Evolutionary conservation across 2,329 filamentous ascomycete species (phyloP).

Genomic region (Bipolaris zeicola): DNA sequence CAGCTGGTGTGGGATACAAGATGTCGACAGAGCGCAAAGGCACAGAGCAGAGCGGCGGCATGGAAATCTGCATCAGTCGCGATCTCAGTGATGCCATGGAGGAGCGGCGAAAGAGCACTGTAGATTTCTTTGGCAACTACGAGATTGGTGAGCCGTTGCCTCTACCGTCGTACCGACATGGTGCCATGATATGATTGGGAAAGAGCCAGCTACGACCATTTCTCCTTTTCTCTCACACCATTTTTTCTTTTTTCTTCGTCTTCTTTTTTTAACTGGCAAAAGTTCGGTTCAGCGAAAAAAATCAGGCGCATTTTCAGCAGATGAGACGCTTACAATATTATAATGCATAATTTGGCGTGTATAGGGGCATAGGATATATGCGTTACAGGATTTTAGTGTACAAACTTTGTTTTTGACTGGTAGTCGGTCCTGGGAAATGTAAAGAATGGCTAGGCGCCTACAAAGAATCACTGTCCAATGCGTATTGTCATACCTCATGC

Average conservation of each 20-base stretch:
- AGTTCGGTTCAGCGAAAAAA: neutral
- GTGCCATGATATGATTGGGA: constrained; percentile 37
- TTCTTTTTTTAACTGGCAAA: neutral
- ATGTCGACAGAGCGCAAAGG: constrained; percentile 40
- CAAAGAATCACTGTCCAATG: neutral
- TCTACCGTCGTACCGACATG: constrained; percentile 38
- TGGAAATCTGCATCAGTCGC: constrained; percentile 44
- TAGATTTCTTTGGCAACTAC: constrained; percentile 47
- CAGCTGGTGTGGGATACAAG: constrained; percentile 44
- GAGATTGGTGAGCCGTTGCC: constrained; percentile 43
- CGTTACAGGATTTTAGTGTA: too few species aligned
- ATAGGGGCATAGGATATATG: too few species aligned
- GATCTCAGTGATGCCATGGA: constrained; percentile 43
- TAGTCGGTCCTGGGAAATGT: too few species aligned
- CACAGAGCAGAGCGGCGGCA: constrained; percentile 43
- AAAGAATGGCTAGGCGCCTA: too few species aligned
- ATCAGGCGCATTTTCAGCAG: neutral
- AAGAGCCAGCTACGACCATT: neutral
- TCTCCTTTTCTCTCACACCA: neutral
- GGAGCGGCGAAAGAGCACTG: constrained; percentile 33
- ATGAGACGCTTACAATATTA: too few species aligned
- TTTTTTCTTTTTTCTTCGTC: neutral
- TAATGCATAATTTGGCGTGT: too few species aligned
- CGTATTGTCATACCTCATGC: neutral
- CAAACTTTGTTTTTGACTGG: too few species aligned